These are phyloP conservation scores for Pleurotus salmoneostramineus DNA, from an alignment of 768 basidiomycete species.

Conservation along the genomic window DNA sequence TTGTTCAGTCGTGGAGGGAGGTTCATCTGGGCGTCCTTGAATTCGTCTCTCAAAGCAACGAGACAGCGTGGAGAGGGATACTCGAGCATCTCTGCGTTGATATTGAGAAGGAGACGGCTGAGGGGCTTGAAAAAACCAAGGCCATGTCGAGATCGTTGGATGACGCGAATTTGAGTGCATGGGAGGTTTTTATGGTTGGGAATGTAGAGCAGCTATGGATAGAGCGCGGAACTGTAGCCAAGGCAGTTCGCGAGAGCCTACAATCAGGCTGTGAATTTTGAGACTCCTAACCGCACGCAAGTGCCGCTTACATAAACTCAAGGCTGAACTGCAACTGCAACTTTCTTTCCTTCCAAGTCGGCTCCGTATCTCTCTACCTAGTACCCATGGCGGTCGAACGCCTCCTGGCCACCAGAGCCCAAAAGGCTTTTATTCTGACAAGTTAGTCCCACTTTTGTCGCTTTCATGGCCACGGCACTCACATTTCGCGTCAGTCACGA, in stretches of 20 bases:
- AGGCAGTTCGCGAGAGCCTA: conserved; percentile 41
- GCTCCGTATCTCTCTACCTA: conserved; percentile 3
- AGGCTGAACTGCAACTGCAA: too few species aligned
- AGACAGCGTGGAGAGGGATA: conserved; percentile 40
- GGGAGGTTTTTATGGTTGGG: conserved; percentile 22
- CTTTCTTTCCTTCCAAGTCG: too few species aligned
- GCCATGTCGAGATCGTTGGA: not conserved
- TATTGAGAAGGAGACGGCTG: conserved; percentile 28
- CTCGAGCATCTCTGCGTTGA: conserved; percentile 33
- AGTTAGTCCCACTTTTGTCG: conserved; percentile 39
- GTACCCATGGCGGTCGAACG: conserved; percentile 66
- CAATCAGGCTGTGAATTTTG: conserved; percentile 41
- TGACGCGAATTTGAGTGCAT: conserved; percentile 10
- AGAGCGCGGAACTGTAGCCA: conserved; percentile 55
- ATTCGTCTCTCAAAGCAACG: conserved; percentile 44
- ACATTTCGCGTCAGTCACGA: conserved; percentile 34
- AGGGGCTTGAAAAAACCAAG: conserved; percentile 9
- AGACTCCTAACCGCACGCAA: not conserved
- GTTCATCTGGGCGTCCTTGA: conserved; percentile 44
- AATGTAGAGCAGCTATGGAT: conserved; percentile 52
- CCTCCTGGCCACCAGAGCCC: conserved; percentile 69
- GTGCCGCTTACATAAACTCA: too few species aligned
- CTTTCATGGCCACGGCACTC: not conserved
- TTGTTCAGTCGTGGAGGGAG: conserved; percentile 48
- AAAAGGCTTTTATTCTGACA: conserved; percentile 66